Base-by-base conservation (phyloP, 2,329 filamentous ascomycete species). In the Alternaria triticimaculans region DNA sequence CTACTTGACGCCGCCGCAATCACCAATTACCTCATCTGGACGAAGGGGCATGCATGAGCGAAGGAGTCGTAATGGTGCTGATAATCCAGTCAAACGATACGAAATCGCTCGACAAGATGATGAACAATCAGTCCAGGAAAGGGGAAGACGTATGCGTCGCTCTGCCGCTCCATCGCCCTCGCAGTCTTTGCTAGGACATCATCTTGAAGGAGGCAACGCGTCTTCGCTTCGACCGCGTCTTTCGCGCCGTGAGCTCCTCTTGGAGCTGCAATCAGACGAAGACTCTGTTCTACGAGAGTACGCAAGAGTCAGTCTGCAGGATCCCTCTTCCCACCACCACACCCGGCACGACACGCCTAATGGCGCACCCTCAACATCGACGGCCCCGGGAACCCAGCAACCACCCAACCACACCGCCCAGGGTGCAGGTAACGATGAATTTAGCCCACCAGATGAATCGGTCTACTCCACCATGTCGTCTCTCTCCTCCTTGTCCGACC, bases 231-330 rank as follows among this genome's bases (percentile, higher is more conserved):
- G 3, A n/a, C 12, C 41, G 5, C 46, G 26, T 14, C 48, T 53
- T n/a, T 57, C 62, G 3, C 44, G 56, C 18, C 33, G 33, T 15
- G 56, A 60, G 9, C 6, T 60, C 14, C 61, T 60, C 14, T 20
- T 50, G 26, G 61, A 60, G 5, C 51, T 60, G 5, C 45, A 60
- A 48, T 46, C 45, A 21, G 56, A 60, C 23, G 37, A 55, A 4
- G 61, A 63, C 14, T 50, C 61, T 9, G n/a, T 60, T 3, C 53
- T 56, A 6, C 50, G 51, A 21, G 61, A 60, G 37, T 55, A 60
- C 37, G 56, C 56, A 11, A 33, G 46, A 18, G 21, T 55, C 45
- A 60, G 44, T 20, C 50, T 60, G 5, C 30, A 44, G 2, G 45
- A 50, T 2, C 53, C 53, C 21, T 15, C 4, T 14, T 12, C 33